These are phyloP conservation scores for Verbascum thapsus DNA, from an alignment of 257 asterid species.

Conservation along the genomic window DNA sequence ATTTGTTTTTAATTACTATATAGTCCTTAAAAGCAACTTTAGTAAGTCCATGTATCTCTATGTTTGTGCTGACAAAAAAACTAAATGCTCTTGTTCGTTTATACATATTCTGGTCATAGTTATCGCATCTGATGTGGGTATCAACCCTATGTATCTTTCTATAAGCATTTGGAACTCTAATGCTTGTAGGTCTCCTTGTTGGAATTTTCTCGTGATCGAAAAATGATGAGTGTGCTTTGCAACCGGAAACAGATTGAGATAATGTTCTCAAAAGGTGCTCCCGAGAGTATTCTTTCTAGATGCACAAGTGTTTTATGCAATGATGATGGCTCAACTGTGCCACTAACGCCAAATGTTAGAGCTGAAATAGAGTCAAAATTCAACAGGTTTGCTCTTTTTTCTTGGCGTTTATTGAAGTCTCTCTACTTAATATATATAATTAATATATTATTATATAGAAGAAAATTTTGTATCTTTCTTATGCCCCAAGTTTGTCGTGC, in stretches of 20 bases:
- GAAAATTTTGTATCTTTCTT: slow-evolving; percentile 12
- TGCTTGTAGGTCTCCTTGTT: slow-evolving; percentile 73
- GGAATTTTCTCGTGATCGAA: slow-evolving; percentile 99
- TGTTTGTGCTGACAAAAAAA: not conserved
- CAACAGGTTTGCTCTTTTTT: slow-evolving; percentile 53
- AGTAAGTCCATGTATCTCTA: slow-evolving; percentile 5
- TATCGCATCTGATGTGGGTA: slow-evolving; percentile 14
- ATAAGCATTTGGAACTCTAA: slow-evolving; percentile 18
- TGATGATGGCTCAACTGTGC: slow-evolving; percentile 82
- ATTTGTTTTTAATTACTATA: slow-evolving; percentile 1
- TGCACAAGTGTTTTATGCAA: slow-evolving; percentile 90
- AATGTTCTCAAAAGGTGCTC: slow-evolving; percentile 99
- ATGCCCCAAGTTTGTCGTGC: slow-evolving; percentile 8
- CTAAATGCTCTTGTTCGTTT: slow-evolving; percentile 1
- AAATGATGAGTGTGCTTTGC: slow-evolving; percentile 99
- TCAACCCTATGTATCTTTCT: slow-evolving; percentile 10
- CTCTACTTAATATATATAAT: not conserved
- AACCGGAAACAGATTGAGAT: slow-evolving; percentile 88
- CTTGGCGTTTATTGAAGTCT: slow-evolving; percentile 11
- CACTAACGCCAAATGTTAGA: slow-evolving; percentile 73
- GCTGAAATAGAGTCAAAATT: slow-evolving; percentile 78
- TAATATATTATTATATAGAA: slow-evolving; percentile 19
- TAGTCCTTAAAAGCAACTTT: slow-evolving; percentile 7
- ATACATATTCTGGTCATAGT: not conserved
- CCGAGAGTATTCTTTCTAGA: slow-evolving; percentile 90